A percentile compares a stretch with the other conserved stretches of the same genome.
Conservation (phyloP, 2,329 filamentous ascomycete genomes). For the Aulographum hederae region DNA sequence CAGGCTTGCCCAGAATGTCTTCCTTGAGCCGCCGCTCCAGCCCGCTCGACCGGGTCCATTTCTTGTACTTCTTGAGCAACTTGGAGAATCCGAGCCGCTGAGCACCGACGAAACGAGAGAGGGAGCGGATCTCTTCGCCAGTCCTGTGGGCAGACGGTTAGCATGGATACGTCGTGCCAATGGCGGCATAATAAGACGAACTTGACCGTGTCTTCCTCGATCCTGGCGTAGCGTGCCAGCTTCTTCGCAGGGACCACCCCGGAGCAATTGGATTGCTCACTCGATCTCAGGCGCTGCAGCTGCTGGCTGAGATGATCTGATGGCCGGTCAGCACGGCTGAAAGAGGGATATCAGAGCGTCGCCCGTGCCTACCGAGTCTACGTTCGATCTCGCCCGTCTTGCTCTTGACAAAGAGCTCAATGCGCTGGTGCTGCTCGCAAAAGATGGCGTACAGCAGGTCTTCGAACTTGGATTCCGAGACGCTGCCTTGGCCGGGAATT, state of each 20-base stretch:
- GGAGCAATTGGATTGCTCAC: conserved; percentile 22
- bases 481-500: conserved; percentile 48
- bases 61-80: conserved; percentile 73
- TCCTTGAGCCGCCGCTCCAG: conserved; percentile 49
- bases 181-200: conserved; percentile 21
- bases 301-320: too few species aligned
- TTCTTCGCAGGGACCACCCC: too few species aligned
- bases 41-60: conserved; percentile 61
- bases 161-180: background rate
- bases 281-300: too few species aligned
- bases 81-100: conserved; percentile 66
- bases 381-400: conserved; percentile 63
- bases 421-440: conserved; percentile 56
- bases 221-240: conserved; percentile 30
- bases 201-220: conserved; percentile 31
- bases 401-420: conserved; percentile 61
- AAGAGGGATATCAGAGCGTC: too few species aligned
- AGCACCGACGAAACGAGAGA: conserved; percentile 54
- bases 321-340: too few species aligned
- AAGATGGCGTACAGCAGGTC: conserved; percentile 53
- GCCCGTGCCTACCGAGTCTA: conserved; percentile 42
- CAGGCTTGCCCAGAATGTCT: conserved; percentile 44
- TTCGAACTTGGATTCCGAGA: conserved; percentile 46
- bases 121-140: conserved; percentile 50
- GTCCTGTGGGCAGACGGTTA: conserved; percentile 26